Evolutionary conservation across 2,329 filamentous ascomycete species (phyloP), one percentile per base, ranked within the genome.

Genomic region (Ophiostoma quercus): DNA sequence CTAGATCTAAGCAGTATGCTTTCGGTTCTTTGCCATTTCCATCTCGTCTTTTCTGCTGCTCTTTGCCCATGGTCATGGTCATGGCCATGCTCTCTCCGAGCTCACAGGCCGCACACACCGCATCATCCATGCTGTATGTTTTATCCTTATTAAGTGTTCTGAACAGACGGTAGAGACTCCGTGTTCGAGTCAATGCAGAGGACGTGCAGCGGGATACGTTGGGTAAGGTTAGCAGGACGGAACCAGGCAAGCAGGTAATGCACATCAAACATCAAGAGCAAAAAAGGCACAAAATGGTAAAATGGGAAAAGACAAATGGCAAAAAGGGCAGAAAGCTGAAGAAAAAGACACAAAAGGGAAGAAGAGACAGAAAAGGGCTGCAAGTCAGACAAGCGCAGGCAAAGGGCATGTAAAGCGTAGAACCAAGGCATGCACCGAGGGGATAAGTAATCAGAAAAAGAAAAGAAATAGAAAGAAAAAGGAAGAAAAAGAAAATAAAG

Each of bases 131-230:
- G 51, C n/a, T 25, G 51, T 57, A n/a, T 47, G 43, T 47, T 47
- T 47, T 47, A 19, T 47, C 16, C 16, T 47, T 47, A 47, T 47
- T n/a, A 47, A n/a, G 43, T 47, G 43, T 47, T 47, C 16, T 47
- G 43, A 47, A 47, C 19, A n/a, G 43, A 47, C 43, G 7, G 43
- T 47, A 47, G 43, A n/a, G 43, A 47, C 43, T 47, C 54, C 4
- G 54, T 32, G 54, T 25, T 60, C 8, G 19, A 32, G 29, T 25
- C 54, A 60, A 60, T 25, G 54, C 22, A 60, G 29, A 60, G 29
- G 54, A 60, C 54, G 29, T 25, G 54, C 54, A 60, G 22, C 14
- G 54, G 54, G 54, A 32, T 60, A 32, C 54, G 54, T 60, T 25
- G 54, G 54, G 54, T 60, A 60, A 60, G 54, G 9, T 29, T 25